Conservation (phyloP, 371 early-diverging fungal species). For the Rhizopus sp. region DNA sequence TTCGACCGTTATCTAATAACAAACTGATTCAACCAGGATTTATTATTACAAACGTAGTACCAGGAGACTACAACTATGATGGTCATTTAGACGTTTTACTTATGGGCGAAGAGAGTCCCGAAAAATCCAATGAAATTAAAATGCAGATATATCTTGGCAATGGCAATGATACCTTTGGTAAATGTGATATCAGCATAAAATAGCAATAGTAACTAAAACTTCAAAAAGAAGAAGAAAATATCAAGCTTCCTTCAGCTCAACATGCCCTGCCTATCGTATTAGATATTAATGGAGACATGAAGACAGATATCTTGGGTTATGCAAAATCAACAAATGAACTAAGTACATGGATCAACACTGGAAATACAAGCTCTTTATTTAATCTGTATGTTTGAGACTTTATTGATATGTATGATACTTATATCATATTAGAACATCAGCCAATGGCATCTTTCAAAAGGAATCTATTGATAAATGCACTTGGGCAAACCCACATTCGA, state of each 20-base stretch:
- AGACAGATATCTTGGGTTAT: slow-evolving; percentile 79
- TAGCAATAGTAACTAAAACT: neutral
- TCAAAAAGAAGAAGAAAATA: neutral
- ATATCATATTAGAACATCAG: slow-evolving; percentile 30
- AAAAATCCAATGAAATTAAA: slow-evolving; percentile 49
- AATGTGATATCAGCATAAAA: neutral
- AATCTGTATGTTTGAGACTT: slow-evolving; percentile 36
- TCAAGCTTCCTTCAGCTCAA: slow-evolving; percentile 57
- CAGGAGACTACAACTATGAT: slow-evolving; percentile 87
- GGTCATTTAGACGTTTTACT: slow-evolving; percentile 83
- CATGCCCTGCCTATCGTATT: slow-evolving; percentile 75
- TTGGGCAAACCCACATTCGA: slow-evolving; percentile 80
- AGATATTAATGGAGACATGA: slow-evolving; percentile 81
- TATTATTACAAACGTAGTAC: slow-evolving; percentile 74
- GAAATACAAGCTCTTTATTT: slow-evolving; percentile 26
- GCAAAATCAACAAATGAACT: slow-evolving; percentile 38
- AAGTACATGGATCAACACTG: slow-evolving; percentile 59
- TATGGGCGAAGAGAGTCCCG: slow-evolving; percentile 57
- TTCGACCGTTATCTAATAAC: slow-evolving; percentile 10
- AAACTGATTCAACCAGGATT: slow-evolving; percentile 31
- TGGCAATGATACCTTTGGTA: slow-evolving; percentile 67
- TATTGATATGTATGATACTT: neutral
- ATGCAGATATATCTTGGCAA: slow-evolving; percentile 77
- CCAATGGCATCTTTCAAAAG: slow-evolving; percentile 26
- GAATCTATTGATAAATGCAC: slow-evolving; percentile 52